Conservation (phyloP, 768 basidiomycete genomes). For the Termitomyces sp. region DNA sequence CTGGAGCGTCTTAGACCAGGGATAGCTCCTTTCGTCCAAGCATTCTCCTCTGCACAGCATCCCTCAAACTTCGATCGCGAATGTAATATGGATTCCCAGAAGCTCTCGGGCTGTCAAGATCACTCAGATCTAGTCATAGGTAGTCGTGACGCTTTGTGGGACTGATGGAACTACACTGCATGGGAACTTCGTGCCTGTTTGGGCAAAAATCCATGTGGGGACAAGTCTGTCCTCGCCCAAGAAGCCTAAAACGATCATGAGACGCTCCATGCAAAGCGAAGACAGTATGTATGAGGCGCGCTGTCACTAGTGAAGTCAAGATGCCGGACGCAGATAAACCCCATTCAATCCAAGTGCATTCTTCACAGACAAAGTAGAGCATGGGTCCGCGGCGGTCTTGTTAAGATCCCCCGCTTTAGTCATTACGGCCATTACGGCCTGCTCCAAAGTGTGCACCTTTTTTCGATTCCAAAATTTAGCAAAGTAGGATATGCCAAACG, state of each 20-base stretch:
- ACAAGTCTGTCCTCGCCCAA: conserved; percentile 3
- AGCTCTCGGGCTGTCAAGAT: conserved; percentile 12
- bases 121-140: conserved; percentile 13
- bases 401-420: conserved; percentile 13
- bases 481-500: conserved; percentile 45
- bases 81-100: conserved; percentile 2
- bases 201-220: conserved; percentile 10
- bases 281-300: background rate
- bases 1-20: background rate
- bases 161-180: background rate
- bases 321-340: conserved; percentile 6
- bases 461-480: conserved; percentile 25
- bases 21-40: conserved; percentile 1
- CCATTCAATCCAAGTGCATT: conserved; percentile 19
- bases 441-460: conserved; percentile 7
- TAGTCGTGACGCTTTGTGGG: conserved; percentile 10
- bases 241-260: conserved; percentile 11
- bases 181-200: conserved; percentile 11
- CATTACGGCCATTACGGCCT: conserved; percentile 9
- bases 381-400: conserved; percentile 11
- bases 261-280: conserved; percentile 5
- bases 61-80: conserved; percentile 10
- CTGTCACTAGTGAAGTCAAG: conserved; percentile 6
- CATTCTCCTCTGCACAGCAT: conserved; percentile 17
- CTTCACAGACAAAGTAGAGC: conserved; percentile 11